A percentile compares a stretch with the other conserved stretches of the same genome.
These are phyloP conservation scores for Mycena galericulata DNA, from an alignment of 768 basidiomycete species.

Conservation along the genomic window DNA sequence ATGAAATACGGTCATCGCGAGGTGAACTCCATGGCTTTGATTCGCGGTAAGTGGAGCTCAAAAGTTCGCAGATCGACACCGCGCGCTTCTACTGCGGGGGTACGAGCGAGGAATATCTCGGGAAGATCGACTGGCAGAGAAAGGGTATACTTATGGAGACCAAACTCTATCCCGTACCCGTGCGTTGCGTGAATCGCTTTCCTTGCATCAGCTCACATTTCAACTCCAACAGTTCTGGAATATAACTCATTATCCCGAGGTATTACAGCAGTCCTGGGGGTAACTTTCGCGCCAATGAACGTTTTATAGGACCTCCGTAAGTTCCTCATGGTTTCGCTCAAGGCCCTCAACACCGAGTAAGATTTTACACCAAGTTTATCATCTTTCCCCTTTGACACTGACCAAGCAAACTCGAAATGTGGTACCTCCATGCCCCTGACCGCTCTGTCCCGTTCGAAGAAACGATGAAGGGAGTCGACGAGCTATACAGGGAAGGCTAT, in stretches of 20 bases:
- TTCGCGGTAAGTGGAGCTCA: not conserved
- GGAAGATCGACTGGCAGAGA: conserved; percentile 60
- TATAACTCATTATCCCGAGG: conserved; percentile 10
- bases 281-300: conserved; percentile 4
- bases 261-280: not conserved
- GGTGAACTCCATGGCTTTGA: conserved; percentile 27
- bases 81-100: conserved; percentile 63
- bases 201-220: not conserved
- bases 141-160: conserved; percentile 68
- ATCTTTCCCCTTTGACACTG: conserved; percentile 39
- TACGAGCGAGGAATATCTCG: conserved; percentile 67
- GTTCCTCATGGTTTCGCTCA: conserved; percentile 58
- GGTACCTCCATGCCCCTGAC: conserved; percentile 74
- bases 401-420: conserved; percentile 49
- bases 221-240: not conserved
- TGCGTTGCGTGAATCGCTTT: not conserved
- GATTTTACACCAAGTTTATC: conserved; percentile 29
- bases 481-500: conserved; percentile 66
- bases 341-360: conserved; percentile 58
- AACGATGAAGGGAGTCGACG: conserved; percentile 64
- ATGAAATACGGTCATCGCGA: conserved; percentile 61
- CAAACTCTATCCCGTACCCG: conserved; percentile 63
- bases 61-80: conserved; percentile 55
- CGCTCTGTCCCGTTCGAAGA: conserved; percentile 66
- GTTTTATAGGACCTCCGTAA: conserved; percentile 56